Conservation (phyloP, 1,284 basidiomycete species). For the Leccinum subrobustum region DNA sequence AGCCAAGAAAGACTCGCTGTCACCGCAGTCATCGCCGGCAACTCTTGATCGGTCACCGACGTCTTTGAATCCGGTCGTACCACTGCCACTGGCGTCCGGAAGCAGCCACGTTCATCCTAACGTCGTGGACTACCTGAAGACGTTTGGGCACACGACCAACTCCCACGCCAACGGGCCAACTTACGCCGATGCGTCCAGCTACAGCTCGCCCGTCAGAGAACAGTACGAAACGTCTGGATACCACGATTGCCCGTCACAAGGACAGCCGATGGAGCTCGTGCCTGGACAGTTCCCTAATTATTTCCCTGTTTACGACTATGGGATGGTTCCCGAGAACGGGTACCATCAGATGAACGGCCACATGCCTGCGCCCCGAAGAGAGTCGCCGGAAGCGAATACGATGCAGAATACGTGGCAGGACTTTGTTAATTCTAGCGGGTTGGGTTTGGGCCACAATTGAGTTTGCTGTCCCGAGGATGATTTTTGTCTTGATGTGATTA, state of each 20-base stretch:
- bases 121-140: slow-evolving; percentile 64
- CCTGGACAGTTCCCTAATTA: slow-evolving; percentile 57
- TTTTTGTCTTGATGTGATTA: slow-evolving; percentile 3
- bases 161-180: slow-evolving; percentile 26
- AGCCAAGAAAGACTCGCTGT: slow-evolving; percentile 54
- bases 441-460: slow-evolving; percentile 24
- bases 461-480: not conserved
- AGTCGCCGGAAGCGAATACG: slow-evolving; percentile 53
- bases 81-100: slow-evolving; percentile 48
- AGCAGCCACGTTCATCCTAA: slow-evolving; percentile 50
- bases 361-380: slow-evolving; percentile 37
- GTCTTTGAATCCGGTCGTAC: slow-evolving; percentile 64
- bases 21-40: slow-evolving; percentile 49
- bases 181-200: slow-evolving; percentile 27
- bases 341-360: slow-evolving; percentile 37
- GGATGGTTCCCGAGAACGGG: slow-evolving; percentile 36
- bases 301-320: slow-evolving; percentile 77
- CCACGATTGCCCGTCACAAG: slow-evolving; percentile 21
- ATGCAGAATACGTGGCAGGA: slow-evolving; percentile 61
- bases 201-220: slow-evolving; percentile 30
- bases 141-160: slow-evolving; percentile 48
- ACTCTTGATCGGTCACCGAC: slow-evolving; percentile 64
- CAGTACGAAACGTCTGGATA: slow-evolving; percentile 29
- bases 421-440: slow-evolving; percentile 43
- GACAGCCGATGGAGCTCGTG: slow-evolving; percentile 33